phyloP scores from a whole-genome alignment of 768 basidiomycete genomes.

The Mycena belliarum region DNA sequence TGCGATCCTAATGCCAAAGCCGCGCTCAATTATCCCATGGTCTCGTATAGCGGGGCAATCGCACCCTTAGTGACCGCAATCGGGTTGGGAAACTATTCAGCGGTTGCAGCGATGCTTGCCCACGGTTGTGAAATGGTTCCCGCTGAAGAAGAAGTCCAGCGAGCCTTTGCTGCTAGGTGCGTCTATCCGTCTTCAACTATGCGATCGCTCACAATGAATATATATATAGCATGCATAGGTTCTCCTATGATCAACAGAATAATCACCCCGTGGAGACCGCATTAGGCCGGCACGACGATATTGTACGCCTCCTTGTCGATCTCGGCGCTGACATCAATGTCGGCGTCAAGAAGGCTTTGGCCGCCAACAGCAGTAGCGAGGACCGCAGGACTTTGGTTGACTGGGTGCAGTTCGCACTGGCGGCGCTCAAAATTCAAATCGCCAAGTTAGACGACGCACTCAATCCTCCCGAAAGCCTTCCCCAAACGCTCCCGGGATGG shows the following conservation, averaged over 20 bases:
- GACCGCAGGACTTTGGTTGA: slow-evolving; percentile 35
- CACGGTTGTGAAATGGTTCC: slow-evolving; percentile 40
- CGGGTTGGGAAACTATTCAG: slow-evolving; percentile 33
- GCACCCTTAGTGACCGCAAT: slow-evolving; percentile 44
- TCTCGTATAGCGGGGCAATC: slow-evolving; percentile 26
- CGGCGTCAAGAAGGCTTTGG: slow-evolving; percentile 29
- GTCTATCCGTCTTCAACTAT: slow-evolving; percentile 8
- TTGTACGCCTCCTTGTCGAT: slow-evolving; percentile 39
- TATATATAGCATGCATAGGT: slow-evolving; percentile 14
- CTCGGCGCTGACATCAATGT: slow-evolving; percentile 38
- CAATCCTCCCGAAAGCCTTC: not conserved
- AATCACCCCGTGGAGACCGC: slow-evolving; percentile 41
- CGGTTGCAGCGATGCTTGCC: slow-evolving; percentile 37
- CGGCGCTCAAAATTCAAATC: slow-evolving; percentile 25
- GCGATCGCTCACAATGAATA: not conserved
- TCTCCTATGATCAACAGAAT: slow-evolving; percentile 28
- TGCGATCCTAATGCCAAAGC: slow-evolving; percentile 41
- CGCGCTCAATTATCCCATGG: slow-evolving; percentile 40
- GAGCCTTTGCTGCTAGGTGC: slow-evolving; percentile 36
- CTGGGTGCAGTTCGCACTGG: slow-evolving; percentile 38
- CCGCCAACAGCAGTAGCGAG: slow-evolving; percentile 17
- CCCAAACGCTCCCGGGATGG: slow-evolving; percentile 10
- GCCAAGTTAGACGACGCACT: slow-evolving; percentile 20
- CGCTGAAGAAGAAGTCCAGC: slow-evolving; percentile 36
- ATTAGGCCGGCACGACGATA: slow-evolving; percentile 35